Percentiles rank a stretch among this genome's conserved stretches.
Evolutionary conservation across 1,284 basidiomycete genomes (phyloP).

Genomic region (Abortiporus biennis): DNA sequence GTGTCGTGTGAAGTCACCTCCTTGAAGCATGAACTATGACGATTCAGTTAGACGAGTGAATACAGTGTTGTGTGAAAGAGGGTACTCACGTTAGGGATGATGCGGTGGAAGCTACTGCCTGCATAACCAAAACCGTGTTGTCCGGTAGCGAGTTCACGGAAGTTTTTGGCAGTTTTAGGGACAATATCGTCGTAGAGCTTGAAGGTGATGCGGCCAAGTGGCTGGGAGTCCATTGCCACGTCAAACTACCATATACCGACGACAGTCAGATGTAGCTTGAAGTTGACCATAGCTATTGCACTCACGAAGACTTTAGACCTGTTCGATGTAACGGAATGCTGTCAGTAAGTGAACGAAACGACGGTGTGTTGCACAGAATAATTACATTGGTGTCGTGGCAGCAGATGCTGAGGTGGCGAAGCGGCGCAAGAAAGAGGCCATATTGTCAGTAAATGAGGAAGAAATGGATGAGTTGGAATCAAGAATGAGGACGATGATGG

Average conservation of each 20-base stretch:
- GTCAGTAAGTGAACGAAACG: neutral
- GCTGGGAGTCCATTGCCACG: constrained; percentile 63
- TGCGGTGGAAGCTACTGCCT: constrained; percentile 76
- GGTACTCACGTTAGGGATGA: constrained; percentile 56
- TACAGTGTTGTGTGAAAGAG: neutral
- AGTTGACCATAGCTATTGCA: neutral
- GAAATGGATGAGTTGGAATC: constrained; percentile 1
- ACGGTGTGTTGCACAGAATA: constrained; percentile 4
- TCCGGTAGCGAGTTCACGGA: constrained; percentile 73
- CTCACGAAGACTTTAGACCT: constrained; percentile 47
- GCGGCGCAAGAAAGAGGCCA: constrained; percentile 29
- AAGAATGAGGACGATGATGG: constrained; percentile 1
- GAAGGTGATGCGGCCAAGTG: constrained; percentile 72
- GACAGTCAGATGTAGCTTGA: neutral
- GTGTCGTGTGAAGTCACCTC: constrained; percentile 66
- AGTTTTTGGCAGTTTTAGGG: constrained; percentile 78
- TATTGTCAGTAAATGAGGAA: constrained; percentile 12
- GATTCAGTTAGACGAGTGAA: neutral
- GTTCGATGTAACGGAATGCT: constrained; percentile 9
- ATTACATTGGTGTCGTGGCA: constrained; percentile 23
- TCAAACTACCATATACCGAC: constrained; percentile 73
- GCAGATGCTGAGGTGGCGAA: constrained; percentile 28
- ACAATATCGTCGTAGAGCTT: constrained; percentile 64
- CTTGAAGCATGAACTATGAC: constrained; percentile 83
- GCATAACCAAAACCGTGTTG: constrained; percentile 68